Evolutionary conservation across 306 rosid genomes (phyloP).

Genomic region (Nissolia schottii): DNA sequence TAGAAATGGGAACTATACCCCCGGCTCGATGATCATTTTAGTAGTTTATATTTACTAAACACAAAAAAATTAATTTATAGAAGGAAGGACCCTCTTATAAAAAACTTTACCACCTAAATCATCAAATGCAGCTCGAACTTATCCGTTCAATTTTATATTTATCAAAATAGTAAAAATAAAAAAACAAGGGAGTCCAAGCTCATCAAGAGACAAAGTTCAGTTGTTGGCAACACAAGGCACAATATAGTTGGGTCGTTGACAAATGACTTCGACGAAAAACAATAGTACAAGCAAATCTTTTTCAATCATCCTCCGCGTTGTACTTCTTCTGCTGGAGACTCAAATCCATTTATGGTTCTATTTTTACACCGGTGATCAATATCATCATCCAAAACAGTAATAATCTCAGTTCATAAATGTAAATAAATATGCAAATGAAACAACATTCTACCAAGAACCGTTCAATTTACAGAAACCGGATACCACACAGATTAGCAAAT

Average conservation of each 20-base stretch:
- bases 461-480: not conserved
- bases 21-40: no score
- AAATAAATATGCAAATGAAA: not conserved
- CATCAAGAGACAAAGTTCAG: not conserved
- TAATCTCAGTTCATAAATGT: not conserved
- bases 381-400: not conserved
- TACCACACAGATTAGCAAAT: not conserved
- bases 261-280: not conserved
- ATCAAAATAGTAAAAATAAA: no score
- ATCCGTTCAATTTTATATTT: no score
- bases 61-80: no score
- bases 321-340: not conserved
- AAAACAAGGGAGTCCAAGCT: not conserved
- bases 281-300: not conserved
- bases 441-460: not conserved
- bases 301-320: not conserved
- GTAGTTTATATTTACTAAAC: no score
- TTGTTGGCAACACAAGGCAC: not conserved
- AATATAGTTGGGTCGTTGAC: not conserved
- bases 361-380: not conserved
- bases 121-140: no score
- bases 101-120: no score
- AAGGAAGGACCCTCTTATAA: no score
- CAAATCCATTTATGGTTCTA: not conserved
- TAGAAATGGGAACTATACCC: no score